Evolutionary conservation across 352 stramenopile species (phyloP), one percentile per base, ranked within the genome.

Genomic region (Phytophthora meadii): DNA sequence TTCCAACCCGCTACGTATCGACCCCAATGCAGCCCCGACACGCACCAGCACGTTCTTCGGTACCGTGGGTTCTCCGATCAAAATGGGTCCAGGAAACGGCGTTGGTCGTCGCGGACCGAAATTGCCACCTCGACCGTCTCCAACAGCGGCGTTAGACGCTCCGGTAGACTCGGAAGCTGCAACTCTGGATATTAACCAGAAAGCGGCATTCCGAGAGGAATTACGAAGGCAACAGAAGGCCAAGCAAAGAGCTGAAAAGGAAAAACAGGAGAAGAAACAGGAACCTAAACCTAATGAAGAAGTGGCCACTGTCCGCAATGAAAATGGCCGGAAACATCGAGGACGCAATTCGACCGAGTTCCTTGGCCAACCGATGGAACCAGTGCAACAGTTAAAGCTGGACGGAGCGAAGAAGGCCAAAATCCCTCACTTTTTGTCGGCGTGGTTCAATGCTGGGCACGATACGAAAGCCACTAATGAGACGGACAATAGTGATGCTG

Each of bases 351-450:
- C 78, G 32, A 81, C 79, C 11, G 77, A 87, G 61, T 85, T 84
- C 55, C 25, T 87, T 2, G 79, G 76, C 27, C 60, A 77, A 10
- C 62, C 74, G 0, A 81, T 81, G 48, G 76, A 90, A 40, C 79
- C 81, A 4, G 76, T 87, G 36, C 71, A 85, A 64, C 81, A 90
- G 44, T 68, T 90, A 5, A 84, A 84, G 37, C 69, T 92, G 28
- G 84, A 89, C 40, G 81, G 77, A 0, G 84, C 81, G 4, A 85
- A 85, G 50, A 90, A 89, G 56, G 84, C 84, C 54, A 89, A 90
- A 65, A 92, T 92, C 50, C 81, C 81, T 34, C 71, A 84, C 56
- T 92, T 92, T 54, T 52, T 89, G 37, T 90, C 81, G 8, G 79
- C 77, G 5, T 90, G 81, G 81, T 90, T 90, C 47, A 87, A 90